Base-by-base conservation (phyloP, 2,329 filamentous ascomycete genomes). In the Rhynchosporium secalis region DNA sequence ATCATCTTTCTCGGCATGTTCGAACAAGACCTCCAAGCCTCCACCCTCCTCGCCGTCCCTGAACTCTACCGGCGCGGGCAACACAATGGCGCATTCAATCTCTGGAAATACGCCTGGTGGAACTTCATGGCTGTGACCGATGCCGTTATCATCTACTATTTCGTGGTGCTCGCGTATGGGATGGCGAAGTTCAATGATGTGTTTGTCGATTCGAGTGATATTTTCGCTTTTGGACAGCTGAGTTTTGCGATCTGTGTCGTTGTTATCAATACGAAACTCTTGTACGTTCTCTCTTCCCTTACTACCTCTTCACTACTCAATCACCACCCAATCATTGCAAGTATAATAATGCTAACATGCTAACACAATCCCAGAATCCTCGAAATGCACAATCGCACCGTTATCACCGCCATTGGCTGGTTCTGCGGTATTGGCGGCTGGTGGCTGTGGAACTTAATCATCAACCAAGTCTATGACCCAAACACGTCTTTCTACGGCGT, bases 1-100 rank as follows among this genome's bases (percentile, higher is more conserved):
- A 90, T 94, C 28, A 95, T 97, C 67, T 89, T 95, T 70, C 83
- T 95, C 68, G 93, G 92, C 7, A 88, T 96, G 20, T 96, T 94
- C 77, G 92, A 96, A 72, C 91, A 96, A 73, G 93, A 97, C 70
- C 81, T 97, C 1, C 79, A 82, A 1, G 88, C 92, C 0, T 85
- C 90, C 41, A 97, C 93, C 0, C 80, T 97, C 2, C 81, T 97
- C 31, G 93, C 93, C 0, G 87, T 96, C 0, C 93, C 93, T 0
- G 93, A 97, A 73, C 81, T 97, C 3, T 97, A 97, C 38, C 86
- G 86, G 10, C 90, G 89, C 70, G 92, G 93, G 15, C 92, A 96
- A 74, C 81, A 80, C 57, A 84, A 88, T 70, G 80, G 80, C 29
- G 92, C 86, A 0, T 96, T 97, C 78, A 95, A 93, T 72, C 82